Conservation (phyloP, 495 filamentous ascomycete genomes). For the Neurospora hispaniola region DNA sequence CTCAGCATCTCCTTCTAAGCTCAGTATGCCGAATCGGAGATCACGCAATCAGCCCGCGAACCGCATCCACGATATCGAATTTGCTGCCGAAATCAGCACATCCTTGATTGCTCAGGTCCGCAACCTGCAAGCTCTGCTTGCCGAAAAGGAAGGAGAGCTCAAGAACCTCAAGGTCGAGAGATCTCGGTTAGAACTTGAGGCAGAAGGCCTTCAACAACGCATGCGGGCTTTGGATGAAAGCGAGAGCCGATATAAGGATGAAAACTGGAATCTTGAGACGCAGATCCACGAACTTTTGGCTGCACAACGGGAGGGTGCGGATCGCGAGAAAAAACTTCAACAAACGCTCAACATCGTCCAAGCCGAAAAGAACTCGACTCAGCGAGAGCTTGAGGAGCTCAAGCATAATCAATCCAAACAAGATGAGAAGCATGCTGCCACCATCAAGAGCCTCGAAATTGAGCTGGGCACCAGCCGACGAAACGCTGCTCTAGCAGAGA, state of each 20-base stretch:
- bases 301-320: conserved; percentile 55
- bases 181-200: conserved; percentile 68
- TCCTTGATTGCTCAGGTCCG: conserved; percentile 83
- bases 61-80: conserved; percentile 86
- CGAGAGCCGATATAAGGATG: conserved; percentile 91
- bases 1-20: conserved; percentile 80
- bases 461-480: conserved; percentile 73
- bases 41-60: conserved; percentile 81
- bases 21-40: conserved; percentile 72
- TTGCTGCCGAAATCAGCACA: conserved; percentile 89
- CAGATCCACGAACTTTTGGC: conserved; percentile 72
- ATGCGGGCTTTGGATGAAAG: conserved; percentile 78
- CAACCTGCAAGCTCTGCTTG: conserved; percentile 69
- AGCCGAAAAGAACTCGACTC: conserved; percentile 62
- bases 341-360: conserved; percentile 55
- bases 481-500: conserved; percentile 60
- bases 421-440: conserved; percentile 61
- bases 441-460: conserved; percentile 75
- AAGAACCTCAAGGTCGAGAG: conserved; percentile 63
- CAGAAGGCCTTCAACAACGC: conserved; percentile 66
- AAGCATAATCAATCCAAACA: conserved; percentile 67
- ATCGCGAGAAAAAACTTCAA: conserved; percentile 69
- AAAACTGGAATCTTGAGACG: conserved; percentile 94
- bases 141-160: conserved; percentile 77
- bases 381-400: conserved; percentile 82